Evolutionary conservation across 805 yeast species (phyloP).

Genomic region (Candida jianshihensis): DNA sequence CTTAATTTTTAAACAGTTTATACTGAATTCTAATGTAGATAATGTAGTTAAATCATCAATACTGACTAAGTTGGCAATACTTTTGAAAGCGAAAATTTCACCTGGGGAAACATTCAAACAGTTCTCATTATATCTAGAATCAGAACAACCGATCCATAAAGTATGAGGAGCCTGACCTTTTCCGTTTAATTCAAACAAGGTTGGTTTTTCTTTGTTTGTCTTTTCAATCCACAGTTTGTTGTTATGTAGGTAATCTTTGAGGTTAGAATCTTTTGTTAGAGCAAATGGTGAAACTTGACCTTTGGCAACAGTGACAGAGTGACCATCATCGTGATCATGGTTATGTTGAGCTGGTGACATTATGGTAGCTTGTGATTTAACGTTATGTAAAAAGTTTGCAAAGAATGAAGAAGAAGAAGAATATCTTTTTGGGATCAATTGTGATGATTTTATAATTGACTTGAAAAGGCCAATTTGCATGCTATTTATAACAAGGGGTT

Average conservation of each 20-base stretch:
- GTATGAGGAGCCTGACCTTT: constrained; percentile 91
- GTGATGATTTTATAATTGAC: background rate
- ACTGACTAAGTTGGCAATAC: constrained; percentile 74
- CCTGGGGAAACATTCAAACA: constrained; percentile 80
- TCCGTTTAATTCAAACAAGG: constrained; percentile 39
- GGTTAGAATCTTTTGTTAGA: constrained; percentile 39
- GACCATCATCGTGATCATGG: constrained; percentile 7
- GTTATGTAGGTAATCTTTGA: constrained; percentile 41
- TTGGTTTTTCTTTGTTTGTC: constrained; percentile 20
- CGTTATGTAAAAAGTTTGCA: background rate
- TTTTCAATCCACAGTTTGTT: constrained; percentile 40
- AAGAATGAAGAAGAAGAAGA: background rate
- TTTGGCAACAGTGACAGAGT: background rate
- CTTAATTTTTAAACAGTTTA: constrained; percentile 73
- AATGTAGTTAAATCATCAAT: constrained; percentile 62
- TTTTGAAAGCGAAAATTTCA: constrained; percentile 82
- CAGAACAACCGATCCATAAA: constrained; percentile 91
- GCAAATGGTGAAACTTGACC: constrained; percentile 19
- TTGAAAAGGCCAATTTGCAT: constrained; percentile 1
- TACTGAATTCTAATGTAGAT: constrained; percentile 82
- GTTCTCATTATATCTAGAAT: constrained; percentile 80
- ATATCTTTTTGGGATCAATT: background rate
- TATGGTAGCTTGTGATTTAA: background rate
- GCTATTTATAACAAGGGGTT: background rate
- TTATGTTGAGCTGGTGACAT: background rate